These are phyloP conservation scores for Ceratocystis diversiconidia DNA, from an alignment of 2,329 filamentous ascomycete species.

Conservation along the genomic window DNA sequence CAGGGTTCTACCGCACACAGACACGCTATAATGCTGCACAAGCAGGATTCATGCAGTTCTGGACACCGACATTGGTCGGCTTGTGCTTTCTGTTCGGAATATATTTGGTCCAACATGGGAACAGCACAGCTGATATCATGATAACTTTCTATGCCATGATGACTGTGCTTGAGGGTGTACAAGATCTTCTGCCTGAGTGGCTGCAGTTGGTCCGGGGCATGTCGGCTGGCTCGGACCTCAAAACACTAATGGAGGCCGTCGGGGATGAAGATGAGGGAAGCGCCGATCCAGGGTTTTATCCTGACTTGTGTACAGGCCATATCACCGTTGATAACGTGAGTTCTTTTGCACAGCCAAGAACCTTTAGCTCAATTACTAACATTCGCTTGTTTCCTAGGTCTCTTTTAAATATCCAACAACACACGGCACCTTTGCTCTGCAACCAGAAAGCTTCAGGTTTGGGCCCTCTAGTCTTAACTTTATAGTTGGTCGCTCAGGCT, in stretches of 20 bases:
- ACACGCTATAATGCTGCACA: slow-evolving; percentile 57
- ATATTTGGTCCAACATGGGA: slow-evolving; percentile 46
- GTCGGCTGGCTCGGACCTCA: slow-evolving; percentile 45
- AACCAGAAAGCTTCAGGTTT: slow-evolving; percentile 52
- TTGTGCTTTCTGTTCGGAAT: slow-evolving; percentile 83
- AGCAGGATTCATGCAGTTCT: slow-evolving; percentile 57
- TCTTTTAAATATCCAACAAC: slow-evolving; percentile 67
- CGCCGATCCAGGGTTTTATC: not conserved
- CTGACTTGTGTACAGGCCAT: not conserved
- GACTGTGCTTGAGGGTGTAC: slow-evolving; percentile 59
- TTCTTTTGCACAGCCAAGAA: not conserved
- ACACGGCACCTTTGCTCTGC: slow-evolving; percentile 43
- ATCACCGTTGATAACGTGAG: not conserved
- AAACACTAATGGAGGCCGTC: slow-evolving; percentile 22
- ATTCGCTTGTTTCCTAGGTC: slow-evolving; percentile 36
- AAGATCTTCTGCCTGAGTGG: slow-evolving; percentile 61
- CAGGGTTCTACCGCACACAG: slow-evolving; percentile 50
- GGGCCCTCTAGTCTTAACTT: slow-evolving; percentile 29
- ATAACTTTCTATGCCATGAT: slow-evolving; percentile 78
- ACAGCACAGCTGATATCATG: slow-evolving; percentile 52
- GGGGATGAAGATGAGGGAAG: not conserved
- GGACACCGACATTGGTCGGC: slow-evolving; percentile 67
- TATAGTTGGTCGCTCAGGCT: slow-evolving; percentile 45
- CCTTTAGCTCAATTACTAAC: not conserved
- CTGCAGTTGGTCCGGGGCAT: slow-evolving; percentile 67